Evolutionary conservation across 805 yeast genomes (phyloP).

Genomic region (Nakazawaea molendinolei): DNA sequence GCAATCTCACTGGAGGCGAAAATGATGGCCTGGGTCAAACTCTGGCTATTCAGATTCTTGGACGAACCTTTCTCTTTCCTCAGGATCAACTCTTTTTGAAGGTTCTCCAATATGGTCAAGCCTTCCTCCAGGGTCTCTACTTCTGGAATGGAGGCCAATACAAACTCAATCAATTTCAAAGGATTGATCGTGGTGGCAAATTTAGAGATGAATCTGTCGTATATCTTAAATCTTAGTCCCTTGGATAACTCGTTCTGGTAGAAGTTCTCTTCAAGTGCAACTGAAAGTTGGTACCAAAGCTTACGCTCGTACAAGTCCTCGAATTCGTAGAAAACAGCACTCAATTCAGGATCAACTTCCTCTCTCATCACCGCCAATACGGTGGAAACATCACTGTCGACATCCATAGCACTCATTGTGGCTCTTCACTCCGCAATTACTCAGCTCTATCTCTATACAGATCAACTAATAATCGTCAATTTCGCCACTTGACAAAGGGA

Average conservation of each 20-base stretch:
- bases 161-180: slow-evolving; percentile 70
- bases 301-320: slow-evolving; percentile 86
- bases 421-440: no score
- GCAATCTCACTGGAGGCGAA: slow-evolving; percentile 70
- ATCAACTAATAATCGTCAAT: no score
- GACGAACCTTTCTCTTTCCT: slow-evolving; percentile 23
- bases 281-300: slow-evolving; percentile 91
- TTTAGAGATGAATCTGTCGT: slow-evolving; percentile 58
- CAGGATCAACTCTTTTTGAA: slow-evolving; percentile 37
- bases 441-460: no score
- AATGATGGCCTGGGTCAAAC: slow-evolving; percentile 43
- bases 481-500: no score
- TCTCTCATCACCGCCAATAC: slow-evolving; percentile 56
- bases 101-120: slow-evolving; percentile 37
- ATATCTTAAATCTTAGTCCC: slow-evolving; percentile 58
- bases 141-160: slow-evolving; percentile 47
- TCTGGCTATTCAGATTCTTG: slow-evolving; percentile 25
- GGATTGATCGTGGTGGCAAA: slow-evolving; percentile 72
- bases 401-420: slow-evolving; percentile 8
- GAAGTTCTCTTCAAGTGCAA: slow-evolving; percentile 49
- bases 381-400: slow-evolving; percentile 34
- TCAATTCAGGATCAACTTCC: slow-evolving; percentile 59
- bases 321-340: slow-evolving; percentile 55
- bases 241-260: slow-evolving; percentile 48
- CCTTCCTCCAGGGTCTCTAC: slow-evolving; percentile 38